Evolutionary conservation across 2,329 filamentous ascomycete species (phyloP).

Genomic region (Ascochyta rabiei): DNA sequence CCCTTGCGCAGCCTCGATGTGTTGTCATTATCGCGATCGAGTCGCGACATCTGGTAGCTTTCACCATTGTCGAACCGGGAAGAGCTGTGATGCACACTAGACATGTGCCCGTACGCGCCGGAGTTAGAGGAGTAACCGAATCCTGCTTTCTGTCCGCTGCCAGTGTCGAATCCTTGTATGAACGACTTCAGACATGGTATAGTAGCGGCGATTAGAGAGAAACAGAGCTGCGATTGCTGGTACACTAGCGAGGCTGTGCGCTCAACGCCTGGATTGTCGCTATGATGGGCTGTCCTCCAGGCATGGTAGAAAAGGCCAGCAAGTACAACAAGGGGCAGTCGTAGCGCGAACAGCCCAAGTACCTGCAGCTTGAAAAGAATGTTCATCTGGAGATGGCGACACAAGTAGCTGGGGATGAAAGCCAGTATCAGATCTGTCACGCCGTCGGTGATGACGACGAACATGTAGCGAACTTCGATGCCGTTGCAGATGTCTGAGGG

Average conservation of each 20-base stretch:
- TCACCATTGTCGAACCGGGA: background rate
- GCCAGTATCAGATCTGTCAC: slow-evolving; percentile 33
- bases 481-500: slow-evolving; percentile 22
- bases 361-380: slow-evolving; percentile 34
- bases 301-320: slow-evolving; percentile 20
- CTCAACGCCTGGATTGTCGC: slow-evolving; percentile 23
- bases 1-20: background rate
- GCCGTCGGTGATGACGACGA: slow-evolving; percentile 27
- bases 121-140: slow-evolving; percentile 20
- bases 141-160: slow-evolving; percentile 27
- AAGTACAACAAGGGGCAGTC: slow-evolving; percentile 25
- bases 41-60: slow-evolving; percentile 17
- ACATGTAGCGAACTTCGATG: slow-evolving; percentile 24
- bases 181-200: slow-evolving; percentile 38
- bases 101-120: background rate
- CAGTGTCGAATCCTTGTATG: slow-evolving; percentile 33
- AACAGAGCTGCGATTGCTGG: slow-evolving; percentile 31
- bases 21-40: background rate
- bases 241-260: slow-evolving; percentile 26
- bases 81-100: slow-evolving; percentile 14
- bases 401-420: slow-evolving; percentile 29
- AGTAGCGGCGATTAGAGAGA: slow-evolving; percentile 34
- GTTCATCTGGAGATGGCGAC: slow-evolving; percentile 37
- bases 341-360: slow-evolving; percentile 31
- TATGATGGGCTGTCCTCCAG: slow-evolving; percentile 18